These are phyloP conservation scores for Blastobotrys parvus DNA, from an alignment of 805 yeast species.

Conservation along the genomic window DNA sequence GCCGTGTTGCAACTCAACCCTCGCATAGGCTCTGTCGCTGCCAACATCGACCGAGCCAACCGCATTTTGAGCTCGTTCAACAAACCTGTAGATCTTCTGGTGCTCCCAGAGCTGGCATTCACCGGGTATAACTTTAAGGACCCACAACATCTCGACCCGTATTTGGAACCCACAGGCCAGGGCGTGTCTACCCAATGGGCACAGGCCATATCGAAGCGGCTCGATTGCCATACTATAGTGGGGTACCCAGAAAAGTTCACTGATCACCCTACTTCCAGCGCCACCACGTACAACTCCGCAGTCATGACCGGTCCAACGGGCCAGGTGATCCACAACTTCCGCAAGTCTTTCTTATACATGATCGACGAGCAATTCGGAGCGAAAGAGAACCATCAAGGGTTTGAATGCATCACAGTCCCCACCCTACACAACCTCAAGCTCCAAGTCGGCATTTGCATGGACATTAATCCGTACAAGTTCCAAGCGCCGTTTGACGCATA, in stretches of 20 bases:
- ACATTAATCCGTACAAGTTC: slow-evolving; percentile 78
- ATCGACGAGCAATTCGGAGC: slow-evolving; percentile 82
- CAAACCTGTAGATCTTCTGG: slow-evolving; percentile 43
- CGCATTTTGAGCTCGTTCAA: slow-evolving; percentile 2
- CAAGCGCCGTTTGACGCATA: slow-evolving; percentile 66
- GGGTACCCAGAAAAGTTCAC: slow-evolving; percentile 67
- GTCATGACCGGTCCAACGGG: slow-evolving; percentile 56
- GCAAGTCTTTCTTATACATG: slow-evolving; percentile 68
- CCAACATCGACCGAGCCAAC: slow-evolving; percentile 42
- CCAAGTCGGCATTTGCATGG: slow-evolving; percentile 89
- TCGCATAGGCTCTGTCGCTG: slow-evolving; percentile 46
- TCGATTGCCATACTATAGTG: slow-evolving; percentile 57
- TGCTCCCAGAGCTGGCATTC: slow-evolving; percentile 76
- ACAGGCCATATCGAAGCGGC: slow-evolving; percentile 37
- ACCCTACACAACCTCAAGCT: slow-evolving; percentile 23
- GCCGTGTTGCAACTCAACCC: slow-evolving; percentile 69
- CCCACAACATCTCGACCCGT: slow-evolving; percentile 45
- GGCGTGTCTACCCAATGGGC: slow-evolving; percentile 56
- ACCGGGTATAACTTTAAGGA: slow-evolving; percentile 71
- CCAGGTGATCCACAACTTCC: slow-evolving; percentile 50
- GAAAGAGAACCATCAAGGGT: slow-evolving; percentile 40
- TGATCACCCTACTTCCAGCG: too few relatives aligned
- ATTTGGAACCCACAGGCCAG: slow-evolving; percentile 39
- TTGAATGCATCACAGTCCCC: slow-evolving; percentile 1
- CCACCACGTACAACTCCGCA: slow-evolving; percentile 58